Evolutionary conservation across 805 yeast genomes (phyloP).

Genomic region (Pichia insulana): DNA sequence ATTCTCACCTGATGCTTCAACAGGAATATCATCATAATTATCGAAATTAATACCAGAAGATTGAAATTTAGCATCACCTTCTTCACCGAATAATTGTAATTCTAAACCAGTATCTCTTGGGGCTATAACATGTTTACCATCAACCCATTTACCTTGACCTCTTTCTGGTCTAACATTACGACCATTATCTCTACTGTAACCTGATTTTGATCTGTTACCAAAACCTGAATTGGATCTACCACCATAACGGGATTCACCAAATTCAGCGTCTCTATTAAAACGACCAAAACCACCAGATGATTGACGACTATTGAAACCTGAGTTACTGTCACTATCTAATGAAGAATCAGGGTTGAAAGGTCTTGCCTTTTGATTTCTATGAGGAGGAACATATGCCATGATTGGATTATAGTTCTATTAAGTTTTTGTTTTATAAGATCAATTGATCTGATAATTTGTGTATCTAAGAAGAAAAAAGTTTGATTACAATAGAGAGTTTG

Average conservation of each 20-base stretch:
- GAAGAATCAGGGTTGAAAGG: too few species aligned
- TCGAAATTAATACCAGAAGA: constrained; percentile 98
- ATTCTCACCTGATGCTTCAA: constrained; percentile 90
- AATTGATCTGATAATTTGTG: too few species aligned
- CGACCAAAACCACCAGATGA: too few species aligned
- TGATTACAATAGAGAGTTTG: too few species aligned
- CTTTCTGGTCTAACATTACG: constrained; percentile 31
- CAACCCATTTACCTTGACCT: constrained; percentile 74
- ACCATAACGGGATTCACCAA: too few species aligned
- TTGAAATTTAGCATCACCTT: constrained; percentile 68
- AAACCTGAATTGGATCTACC: not conserved
- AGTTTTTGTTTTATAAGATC: not conserved
- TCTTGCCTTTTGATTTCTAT: not conserved
- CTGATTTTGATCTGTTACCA: constrained; percentile 20
- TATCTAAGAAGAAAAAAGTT: too few species aligned
- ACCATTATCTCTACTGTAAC: constrained; percentile 25
- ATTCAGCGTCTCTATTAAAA: too few species aligned
- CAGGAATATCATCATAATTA: constrained; percentile 97
- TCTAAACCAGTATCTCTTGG: constrained; percentile 62
- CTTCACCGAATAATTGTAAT: constrained; percentile 72
- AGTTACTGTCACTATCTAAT: too few species aligned
- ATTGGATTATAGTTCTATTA: too few species aligned
- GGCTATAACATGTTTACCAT: constrained; percentile 85
- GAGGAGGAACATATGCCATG: not conserved
- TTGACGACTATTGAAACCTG: too few species aligned